Percentiles rank a stretch among this genome's conserved stretches.
phyloP scores from a whole-genome alignment of 129 eudicot genomes.

The Sambucus nigra region DNA sequence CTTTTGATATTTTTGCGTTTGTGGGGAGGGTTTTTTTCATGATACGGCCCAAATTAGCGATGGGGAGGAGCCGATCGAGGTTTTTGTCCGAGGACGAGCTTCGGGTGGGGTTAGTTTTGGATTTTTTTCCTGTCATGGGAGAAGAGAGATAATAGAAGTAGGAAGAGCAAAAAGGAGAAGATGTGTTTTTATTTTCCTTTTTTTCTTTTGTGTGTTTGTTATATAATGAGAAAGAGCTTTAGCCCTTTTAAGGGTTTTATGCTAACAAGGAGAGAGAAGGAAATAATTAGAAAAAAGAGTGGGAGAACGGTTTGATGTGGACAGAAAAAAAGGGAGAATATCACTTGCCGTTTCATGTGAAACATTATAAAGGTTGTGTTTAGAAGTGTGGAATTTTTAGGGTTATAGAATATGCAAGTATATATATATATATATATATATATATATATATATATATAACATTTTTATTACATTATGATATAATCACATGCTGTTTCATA shows the following conservation, averaged over 20 bases:
- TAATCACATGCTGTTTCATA: neutral
- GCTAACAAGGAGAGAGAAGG: neutral
- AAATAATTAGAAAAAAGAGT: neutral
- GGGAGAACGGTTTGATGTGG: neutral
- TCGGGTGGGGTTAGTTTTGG: conserved; percentile 21
- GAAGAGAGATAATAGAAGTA: neutral
- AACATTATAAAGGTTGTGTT: neutral
- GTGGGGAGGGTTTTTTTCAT: conserved; percentile 68
- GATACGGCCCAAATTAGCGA: conserved; percentile 64
- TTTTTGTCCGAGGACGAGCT: conserved; percentile 25
- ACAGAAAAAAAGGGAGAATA: neutral
- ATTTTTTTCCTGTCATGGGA: conserved; percentile 39
- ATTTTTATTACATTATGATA: neutral
- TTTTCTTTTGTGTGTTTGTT: neutral
- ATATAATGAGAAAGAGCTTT: neutral
- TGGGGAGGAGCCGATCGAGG: conserved; percentile 54
- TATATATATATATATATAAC: too few relatives aligned
- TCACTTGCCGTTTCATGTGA: neutral
- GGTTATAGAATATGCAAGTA: neutral
- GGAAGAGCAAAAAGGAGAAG: neutral
- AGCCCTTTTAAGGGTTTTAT: neutral
- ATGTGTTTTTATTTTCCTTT: neutral
- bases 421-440: too few relatives aligned
- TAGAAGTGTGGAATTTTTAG: neutral
- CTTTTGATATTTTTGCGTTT: conserved; percentile 65